Percentiles rank a stretch among this genome's conserved stretches.
Evolutionary conservation across 1,284 basidiomycete genomes (phyloP).

Genomic region (Veloporphyrellus conicus): DNA sequence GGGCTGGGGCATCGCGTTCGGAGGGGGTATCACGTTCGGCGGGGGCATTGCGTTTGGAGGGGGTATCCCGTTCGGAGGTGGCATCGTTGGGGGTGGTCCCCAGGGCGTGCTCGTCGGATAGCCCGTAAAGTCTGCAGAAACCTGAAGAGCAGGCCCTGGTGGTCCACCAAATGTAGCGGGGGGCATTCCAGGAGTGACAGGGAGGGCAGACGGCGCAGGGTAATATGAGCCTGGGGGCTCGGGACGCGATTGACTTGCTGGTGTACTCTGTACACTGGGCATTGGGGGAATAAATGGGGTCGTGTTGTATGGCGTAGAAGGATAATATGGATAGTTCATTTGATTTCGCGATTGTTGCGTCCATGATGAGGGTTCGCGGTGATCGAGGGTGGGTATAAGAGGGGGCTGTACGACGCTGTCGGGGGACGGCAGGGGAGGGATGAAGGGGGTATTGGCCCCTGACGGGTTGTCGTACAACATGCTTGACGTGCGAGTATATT

Average conservation of each 20-base stretch:
- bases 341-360: conserved; percentile 27
- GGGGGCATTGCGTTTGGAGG: conserved; percentile 5
- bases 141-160: conserved; percentile 8
- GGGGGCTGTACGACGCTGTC: conserved; percentile 27
- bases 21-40: conserved; percentile 20
- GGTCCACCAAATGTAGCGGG: conserved; percentile 7
- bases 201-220: conserved; percentile 28
- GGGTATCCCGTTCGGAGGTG: conserved; percentile 22
- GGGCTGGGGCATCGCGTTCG: conserved; percentile 19
- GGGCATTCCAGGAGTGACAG: conserved; percentile 18
- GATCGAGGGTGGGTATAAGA: conserved; percentile 24
- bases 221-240: conserved; percentile 33
- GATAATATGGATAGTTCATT: conserved; percentile 30
- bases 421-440: conserved; percentile 31
- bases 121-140: conserved; percentile 32
- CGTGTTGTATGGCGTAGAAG: conserved; percentile 26
- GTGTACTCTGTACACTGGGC: conserved; percentile 29
- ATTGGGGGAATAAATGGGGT: conserved; percentile 32
- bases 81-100: conserved; percentile 20
- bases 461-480: conserved; percentile 32
- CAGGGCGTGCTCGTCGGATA: conserved; percentile 30
- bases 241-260: conserved; percentile 18
- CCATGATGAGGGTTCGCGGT: conserved; percentile 24
- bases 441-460: conserved; percentile 32
- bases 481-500: conserved; percentile 21